Percentiles rank a stretch among this genome's conserved stretches.
These are phyloP conservation scores for Corylus heterophylla DNA, from an alignment of 306 rosid genomes.

Conservation along the genomic window DNA sequence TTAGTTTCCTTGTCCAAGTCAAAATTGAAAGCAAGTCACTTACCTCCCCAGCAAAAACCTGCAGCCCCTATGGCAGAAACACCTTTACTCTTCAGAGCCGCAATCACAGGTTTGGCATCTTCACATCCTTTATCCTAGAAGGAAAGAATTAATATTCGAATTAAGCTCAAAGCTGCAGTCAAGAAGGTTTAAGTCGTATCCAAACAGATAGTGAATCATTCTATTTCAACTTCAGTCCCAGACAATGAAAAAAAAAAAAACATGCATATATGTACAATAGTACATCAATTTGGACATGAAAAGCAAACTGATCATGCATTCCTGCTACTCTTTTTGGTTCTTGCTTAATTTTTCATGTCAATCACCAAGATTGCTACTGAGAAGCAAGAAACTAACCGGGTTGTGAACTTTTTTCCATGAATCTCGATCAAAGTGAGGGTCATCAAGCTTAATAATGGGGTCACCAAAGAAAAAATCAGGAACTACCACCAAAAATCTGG, in stretches of 20 bases:
- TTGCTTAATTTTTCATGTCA: background rate
- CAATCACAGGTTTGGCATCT: constrained; percentile 47
- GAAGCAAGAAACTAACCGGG: constrained; percentile 33
- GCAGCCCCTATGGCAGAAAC: constrained; percentile 58
- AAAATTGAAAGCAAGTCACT: constrained; percentile 7
- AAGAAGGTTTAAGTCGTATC: background rate
- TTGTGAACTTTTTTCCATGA: constrained; percentile 44
- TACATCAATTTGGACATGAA: background rate
- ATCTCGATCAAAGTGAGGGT: constrained; percentile 29
- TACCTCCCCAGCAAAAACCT: constrained; percentile 80
- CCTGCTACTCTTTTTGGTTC: background rate
- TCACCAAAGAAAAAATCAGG: constrained; percentile 63
- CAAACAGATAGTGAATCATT: background rate
- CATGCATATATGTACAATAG: background rate
- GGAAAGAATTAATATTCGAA: background rate
- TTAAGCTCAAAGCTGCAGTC: background rate
- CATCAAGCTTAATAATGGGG: constrained; percentile 15
- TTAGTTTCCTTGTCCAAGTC: background rate
- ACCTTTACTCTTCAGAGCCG: constrained; percentile 56
- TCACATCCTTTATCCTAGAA: constrained; percentile 52
- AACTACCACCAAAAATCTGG: constrained; percentile 61
- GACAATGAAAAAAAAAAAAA: background rate
- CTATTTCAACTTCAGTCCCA: background rate
- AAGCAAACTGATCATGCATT: background rate
- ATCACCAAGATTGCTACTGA: background rate